Percentiles rank a stretch among this genome's conserved stretches.
phyloP scores from a whole-genome alignment of 345 rosid genomes.

The Boechera retrofracta region DNA sequence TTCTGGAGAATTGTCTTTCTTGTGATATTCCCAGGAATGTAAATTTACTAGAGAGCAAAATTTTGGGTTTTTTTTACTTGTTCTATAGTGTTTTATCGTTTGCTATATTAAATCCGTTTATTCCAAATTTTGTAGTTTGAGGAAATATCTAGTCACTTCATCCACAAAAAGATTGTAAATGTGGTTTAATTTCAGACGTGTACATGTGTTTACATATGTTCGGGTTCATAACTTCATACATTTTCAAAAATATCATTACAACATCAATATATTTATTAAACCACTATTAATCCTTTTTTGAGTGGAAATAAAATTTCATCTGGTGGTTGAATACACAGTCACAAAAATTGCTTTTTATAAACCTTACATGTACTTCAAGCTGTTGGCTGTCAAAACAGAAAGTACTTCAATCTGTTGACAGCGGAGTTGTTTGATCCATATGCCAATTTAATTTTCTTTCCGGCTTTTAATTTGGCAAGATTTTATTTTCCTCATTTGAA shows the following conservation, averaged over 20 bases:
- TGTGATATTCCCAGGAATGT: conserved; percentile 48
- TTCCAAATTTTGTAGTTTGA: conserved; percentile 6
- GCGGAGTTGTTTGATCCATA: neutral
- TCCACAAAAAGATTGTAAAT: neutral
- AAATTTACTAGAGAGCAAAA: conserved; percentile 45
- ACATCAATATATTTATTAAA: neutral
- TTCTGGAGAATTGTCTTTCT: conserved; percentile 20
- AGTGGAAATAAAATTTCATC: neutral
- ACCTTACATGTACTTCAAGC: neutral
- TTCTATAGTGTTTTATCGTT: conserved; percentile 10
- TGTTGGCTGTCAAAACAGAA: neutral
- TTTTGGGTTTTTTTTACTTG: conserved; percentile 29
- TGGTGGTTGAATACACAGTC: neutral
- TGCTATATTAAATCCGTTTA: conserved; percentile 9
- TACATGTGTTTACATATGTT: conserved; percentile 2
- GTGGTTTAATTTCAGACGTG: conserved; percentile 5
- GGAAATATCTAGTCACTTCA: conserved; percentile 16
- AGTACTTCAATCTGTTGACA: conserved; percentile 4
- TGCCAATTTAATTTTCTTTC: neutral
- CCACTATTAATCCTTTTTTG: neutral
- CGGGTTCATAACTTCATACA: neutral
- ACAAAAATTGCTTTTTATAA: neutral
- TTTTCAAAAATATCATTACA: neutral
- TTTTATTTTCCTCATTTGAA: neutral
- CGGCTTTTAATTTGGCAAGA: neutral